Conservation (phyloP, 352 stramenopile species). For the Phytophthora capsici region DNA sequence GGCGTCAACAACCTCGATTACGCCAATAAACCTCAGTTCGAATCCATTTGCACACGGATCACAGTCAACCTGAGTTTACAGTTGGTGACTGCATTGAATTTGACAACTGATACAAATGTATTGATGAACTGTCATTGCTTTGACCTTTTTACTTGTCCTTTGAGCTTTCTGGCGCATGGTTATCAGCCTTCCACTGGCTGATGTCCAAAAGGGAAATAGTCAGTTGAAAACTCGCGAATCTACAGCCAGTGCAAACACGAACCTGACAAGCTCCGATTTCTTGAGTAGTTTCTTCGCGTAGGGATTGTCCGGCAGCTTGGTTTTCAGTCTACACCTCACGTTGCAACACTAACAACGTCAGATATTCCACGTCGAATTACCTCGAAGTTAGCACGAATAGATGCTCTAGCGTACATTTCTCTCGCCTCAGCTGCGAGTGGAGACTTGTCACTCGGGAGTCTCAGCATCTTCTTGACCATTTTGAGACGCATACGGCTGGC, state of each 20-base stretch:
- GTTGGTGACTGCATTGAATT: too few species aligned
- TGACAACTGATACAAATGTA: too few species aligned
- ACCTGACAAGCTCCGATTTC: conserved; percentile 6
- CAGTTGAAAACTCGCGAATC: neutral
- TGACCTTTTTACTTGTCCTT: conserved; percentile 18
- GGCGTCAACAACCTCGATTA: conserved; percentile 7
- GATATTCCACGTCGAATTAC: neutral
- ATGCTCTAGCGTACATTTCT: conserved; percentile 16
- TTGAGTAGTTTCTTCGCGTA: conserved; percentile 30
- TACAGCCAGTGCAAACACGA: neutral
- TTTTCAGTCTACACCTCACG: conserved; percentile 6
- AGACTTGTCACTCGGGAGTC: conserved; percentile 18
- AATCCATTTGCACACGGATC: too few species aligned
- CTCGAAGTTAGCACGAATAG: neutral
- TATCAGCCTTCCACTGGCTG: neutral
- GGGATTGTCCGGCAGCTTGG: conserved; percentile 19
- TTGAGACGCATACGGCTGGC: conserved; percentile 15
- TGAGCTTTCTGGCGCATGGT: conserved; percentile 1
- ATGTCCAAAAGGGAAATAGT: neutral
- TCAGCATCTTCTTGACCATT: conserved; percentile 19
- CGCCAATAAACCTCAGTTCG: neutral
- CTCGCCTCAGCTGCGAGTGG: conserved; percentile 16
- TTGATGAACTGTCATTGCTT: neutral
- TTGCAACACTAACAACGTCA: neutral
- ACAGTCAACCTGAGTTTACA: too few species aligned